A percentile compares a stretch with the other conserved stretches of the same genome.
Conservation (phyloP, 768 basidiomycete species). For the Boletus vermiculosoides region DNA sequence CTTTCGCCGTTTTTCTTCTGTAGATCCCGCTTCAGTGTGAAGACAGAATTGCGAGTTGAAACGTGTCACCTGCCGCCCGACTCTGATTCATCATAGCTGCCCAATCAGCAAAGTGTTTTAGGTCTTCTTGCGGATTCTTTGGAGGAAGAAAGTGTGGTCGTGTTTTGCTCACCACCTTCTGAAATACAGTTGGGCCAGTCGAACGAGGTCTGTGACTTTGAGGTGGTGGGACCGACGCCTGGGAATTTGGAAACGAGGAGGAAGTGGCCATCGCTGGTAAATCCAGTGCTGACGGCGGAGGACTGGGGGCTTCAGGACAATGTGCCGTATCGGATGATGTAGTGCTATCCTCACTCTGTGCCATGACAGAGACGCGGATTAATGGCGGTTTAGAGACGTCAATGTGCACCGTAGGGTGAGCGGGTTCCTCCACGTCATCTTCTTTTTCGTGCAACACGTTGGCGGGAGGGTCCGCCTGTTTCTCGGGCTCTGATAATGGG, state of each 20-base stretch:
- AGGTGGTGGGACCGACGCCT: slow-evolving; percentile 15
- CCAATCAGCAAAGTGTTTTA: slow-evolving; percentile 84
- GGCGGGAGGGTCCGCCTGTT: background rate
- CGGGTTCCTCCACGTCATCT: slow-evolving; percentile 4
- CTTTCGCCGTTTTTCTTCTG: slow-evolving; percentile 71
- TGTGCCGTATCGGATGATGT: background rate
- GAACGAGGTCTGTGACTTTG: slow-evolving; percentile 49
- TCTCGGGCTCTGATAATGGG: slow-evolving; percentile 21
- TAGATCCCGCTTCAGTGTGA: slow-evolving; percentile 2
- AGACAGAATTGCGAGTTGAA: background rate
- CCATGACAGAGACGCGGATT: slow-evolving; percentile 28
- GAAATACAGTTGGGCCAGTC: slow-evolving; percentile 65
- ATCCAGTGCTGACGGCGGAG: slow-evolving; percentile 15
- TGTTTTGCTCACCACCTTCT: slow-evolving; percentile 81
- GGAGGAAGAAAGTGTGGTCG: slow-evolving; percentile 85
- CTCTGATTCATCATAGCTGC: slow-evolving; percentile 85
- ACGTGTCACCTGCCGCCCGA: slow-evolving; percentile 58
- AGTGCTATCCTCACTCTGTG: background rate
- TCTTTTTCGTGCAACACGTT: slow-evolving; percentile 3
- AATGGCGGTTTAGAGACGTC: slow-evolving; percentile 39
- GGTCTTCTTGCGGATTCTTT: slow-evolving; percentile 72
- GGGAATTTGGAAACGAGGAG: slow-evolving; percentile 28
- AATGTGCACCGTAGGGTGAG: slow-evolving; percentile 45
- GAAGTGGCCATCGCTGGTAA: slow-evolving; percentile 30
- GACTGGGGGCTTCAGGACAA: background rate